Conservation (phyloP, 83 land plant genomes). For the Thuja plicata region DNA sequence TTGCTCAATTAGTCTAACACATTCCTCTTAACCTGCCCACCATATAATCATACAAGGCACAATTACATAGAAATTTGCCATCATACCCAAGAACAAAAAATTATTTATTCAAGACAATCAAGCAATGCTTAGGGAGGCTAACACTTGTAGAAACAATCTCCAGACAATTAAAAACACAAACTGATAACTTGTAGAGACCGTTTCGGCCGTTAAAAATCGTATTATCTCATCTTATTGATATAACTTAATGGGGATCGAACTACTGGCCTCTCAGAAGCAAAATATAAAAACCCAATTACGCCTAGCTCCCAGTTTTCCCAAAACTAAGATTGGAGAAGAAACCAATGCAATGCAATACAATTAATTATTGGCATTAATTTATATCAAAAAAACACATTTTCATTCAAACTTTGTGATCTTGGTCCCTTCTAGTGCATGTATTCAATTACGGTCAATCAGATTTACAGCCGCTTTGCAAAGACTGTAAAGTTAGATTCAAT, state of each 20-base stretch:
- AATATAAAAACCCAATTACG: not conserved
- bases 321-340: not conserved
- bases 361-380: not conserved
- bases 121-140: not conserved
- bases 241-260: not conserved
- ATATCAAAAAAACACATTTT: not conserved
- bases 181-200: not conserved
- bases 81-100: not conserved
- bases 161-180: not conserved
- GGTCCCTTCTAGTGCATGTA: not conserved
- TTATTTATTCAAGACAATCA: not conserved
- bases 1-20: not conserved
- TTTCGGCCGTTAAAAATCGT: not conserved
- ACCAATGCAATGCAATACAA: not conserved
- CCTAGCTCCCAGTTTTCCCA: not conserved
- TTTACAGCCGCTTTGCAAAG: not conserved
- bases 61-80: not conserved
- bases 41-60: not conserved
- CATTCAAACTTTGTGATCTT: not conserved
- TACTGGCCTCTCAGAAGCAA: not conserved
- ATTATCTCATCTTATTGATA: not conserved
- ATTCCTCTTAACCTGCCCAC: not conserved
- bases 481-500: not conserved
- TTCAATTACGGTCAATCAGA: not conserved
- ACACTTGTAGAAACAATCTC: not conserved